These are phyloP conservation scores for Botrytis galanthina DNA, from an alignment of 2,329 filamentous ascomycete species.

Conservation along the genomic window DNA sequence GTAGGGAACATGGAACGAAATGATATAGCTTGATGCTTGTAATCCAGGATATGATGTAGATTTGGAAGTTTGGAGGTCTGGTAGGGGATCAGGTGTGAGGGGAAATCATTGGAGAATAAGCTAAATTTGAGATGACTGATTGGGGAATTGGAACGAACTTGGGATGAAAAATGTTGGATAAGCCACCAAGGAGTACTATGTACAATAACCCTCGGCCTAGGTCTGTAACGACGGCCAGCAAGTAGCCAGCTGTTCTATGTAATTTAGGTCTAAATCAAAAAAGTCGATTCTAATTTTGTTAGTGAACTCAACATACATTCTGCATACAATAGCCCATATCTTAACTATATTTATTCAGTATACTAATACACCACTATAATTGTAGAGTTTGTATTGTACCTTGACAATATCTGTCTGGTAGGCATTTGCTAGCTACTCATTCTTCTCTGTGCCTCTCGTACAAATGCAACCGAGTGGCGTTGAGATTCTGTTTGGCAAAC, in stretches of 20 bases:
- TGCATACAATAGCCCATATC: slow-evolving; percentile 1
- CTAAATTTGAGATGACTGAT: neutral
- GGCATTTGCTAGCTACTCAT: slow-evolving; percentile 4
- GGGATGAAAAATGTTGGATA: neutral
- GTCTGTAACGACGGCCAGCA: neutral
- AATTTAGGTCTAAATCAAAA: neutral
- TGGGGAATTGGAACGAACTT: neutral
- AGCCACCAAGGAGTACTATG: neutral
- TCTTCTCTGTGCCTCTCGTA: slow-evolving; percentile 13
- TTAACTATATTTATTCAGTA: neutral
- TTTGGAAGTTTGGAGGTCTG: neutral
- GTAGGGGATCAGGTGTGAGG: neutral
- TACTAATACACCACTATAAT: neutral
- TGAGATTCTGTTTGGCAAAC: neutral
- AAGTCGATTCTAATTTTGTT: neutral
- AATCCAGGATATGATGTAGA: neutral
- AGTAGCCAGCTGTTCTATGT: neutral
- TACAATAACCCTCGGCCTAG: neutral
- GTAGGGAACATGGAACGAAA: neutral
- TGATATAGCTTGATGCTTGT: neutral
- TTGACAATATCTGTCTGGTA: neutral
- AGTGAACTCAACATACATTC: neutral
- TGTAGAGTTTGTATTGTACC: neutral
- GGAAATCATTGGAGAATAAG: neutral
- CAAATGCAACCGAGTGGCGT: slow-evolving; percentile 10